Percentiles rank a stretch among this genome's conserved stretches.
Conservation (phyloP, 768 basidiomycete genomes). For the Dacryopinax spathularia region DNA sequence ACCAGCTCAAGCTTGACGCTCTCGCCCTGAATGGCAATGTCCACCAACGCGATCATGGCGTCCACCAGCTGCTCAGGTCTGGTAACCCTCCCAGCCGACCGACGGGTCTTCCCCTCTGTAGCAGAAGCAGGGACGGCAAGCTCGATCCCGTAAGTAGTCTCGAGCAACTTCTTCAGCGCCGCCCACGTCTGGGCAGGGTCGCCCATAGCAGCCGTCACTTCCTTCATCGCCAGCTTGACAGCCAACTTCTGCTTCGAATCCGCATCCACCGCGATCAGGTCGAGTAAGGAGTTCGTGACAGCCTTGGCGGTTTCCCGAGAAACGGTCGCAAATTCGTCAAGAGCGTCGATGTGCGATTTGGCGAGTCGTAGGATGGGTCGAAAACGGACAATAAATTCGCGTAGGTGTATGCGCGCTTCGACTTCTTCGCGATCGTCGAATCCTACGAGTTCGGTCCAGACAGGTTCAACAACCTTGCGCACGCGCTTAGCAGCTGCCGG, state of each 20-base stretch:
- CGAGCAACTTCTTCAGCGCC: not conserved
- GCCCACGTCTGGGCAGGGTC: not conserved
- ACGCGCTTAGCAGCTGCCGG: not conserved
- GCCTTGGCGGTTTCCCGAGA: slow-evolving; percentile 47
- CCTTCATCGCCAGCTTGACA: slow-evolving; percentile 2
- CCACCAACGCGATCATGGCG: slow-evolving; percentile 44
- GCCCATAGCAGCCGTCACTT: not conserved
- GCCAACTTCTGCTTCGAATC: slow-evolving; percentile 29
- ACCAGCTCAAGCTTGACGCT: slow-evolving; percentile 48
- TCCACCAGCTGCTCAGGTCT: slow-evolving; percentile 44
- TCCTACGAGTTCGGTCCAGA: not conserved
- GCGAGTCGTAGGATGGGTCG: slow-evolving; percentile 64
- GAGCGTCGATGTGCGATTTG: slow-evolving; percentile 76
- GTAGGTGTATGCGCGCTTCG: slow-evolving; percentile 51
- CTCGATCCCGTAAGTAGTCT: not conserved
- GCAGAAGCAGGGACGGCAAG: not conserved
- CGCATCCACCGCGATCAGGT: slow-evolving; percentile 33
- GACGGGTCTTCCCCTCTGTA: not conserved
- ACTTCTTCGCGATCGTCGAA: slow-evolving; percentile 29
- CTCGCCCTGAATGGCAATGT: slow-evolving; percentile 34
- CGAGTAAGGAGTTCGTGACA: slow-evolving; percentile 47
- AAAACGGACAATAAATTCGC: slow-evolving; percentile 62
- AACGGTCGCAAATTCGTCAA: slow-evolving; percentile 35
- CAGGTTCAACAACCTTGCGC: not conserved
- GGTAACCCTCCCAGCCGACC: not conserved